Percentiles rank a stretch among this genome's conserved stretches.
Conservation (phyloP, 2,329 filamentous ascomycete genomes). For the Septoria linicola region DNA sequence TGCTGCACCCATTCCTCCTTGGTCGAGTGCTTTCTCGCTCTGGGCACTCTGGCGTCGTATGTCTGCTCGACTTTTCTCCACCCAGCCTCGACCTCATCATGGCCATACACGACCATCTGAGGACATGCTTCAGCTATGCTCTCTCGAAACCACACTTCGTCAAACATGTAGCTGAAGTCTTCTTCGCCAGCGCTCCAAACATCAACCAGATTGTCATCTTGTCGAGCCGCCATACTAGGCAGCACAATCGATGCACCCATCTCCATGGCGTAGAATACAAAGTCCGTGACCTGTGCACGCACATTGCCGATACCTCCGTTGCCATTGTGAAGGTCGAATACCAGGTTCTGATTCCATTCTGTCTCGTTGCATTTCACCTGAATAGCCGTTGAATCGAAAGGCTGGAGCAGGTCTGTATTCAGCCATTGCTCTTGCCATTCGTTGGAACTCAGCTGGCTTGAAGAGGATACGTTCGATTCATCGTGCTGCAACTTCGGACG, state of each 20-base stretch:
- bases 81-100: not conserved
- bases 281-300: conserved; percentile 46
- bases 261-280: conserved; percentile 50
- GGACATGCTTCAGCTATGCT: conserved; percentile 23
- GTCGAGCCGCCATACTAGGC: conserved; percentile 14
- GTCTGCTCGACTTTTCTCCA: conserved; percentile 2
- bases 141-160: conserved; percentile 23
- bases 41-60: conserved; percentile 16
- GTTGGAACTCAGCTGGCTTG: not conserved
- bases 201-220: conserved; percentile 9
- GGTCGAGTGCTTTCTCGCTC: not conserved
- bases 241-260: conserved; percentile 41
- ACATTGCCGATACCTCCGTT: conserved; percentile 46
- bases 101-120: conserved; percentile 22
- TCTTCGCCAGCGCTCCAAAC: conserved; percentile 5
- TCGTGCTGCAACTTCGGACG: conserved; percentile 17
- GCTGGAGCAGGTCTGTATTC: conserved; percentile 17
- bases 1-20: conserved; percentile 1
- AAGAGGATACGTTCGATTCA: not conserved
- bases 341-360: conserved; percentile 42
- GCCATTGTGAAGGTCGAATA: conserved; percentile 44
- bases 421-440: conserved; percentile 19
- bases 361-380: conserved; percentile 37
- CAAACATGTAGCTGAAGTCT: conserved; percentile 25
- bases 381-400: conserved; percentile 19